Evolutionary conservation across 1,284 basidiomycete genomes (phyloP), one percentile per base, ranked within the genome.

Genomic region (Pisolithus thermaeus): DNA sequence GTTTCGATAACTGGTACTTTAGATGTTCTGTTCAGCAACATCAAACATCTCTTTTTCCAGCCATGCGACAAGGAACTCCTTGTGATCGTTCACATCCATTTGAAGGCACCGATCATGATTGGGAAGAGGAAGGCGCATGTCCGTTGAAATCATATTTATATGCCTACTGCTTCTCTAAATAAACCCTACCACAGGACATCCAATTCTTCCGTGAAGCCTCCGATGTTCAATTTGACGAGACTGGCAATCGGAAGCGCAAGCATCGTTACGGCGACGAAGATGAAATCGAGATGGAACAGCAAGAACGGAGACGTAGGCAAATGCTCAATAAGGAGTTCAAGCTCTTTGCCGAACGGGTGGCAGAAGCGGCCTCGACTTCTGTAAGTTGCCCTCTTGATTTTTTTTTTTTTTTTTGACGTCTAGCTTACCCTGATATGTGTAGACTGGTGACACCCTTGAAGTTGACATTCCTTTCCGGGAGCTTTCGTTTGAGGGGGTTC

Each of bases 41-140:
- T 99, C 74, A 97, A 97, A 71, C 97, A 99, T 70, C 76, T 99
- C 23, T 97, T 99, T 75, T 99, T 98, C 82, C 97, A 98, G 67
- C 95, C 97, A 6, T 98, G 96, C 65, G 97, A 99, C 60, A 88
- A 93, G 61, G 97, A 99, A 70, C 75, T 99, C 43, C 80, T 98
- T 54, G 96, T 97, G 48, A 88, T 99, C 54, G 82, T 98, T 32
- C 97, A 99, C 67, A 73, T 97, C 50, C 92, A 99, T 68, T 79
- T 99, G 55, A 97, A 87, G 70, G 84, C 93, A 2, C 97, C 97
- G 3, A 99, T 99, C 69, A 95, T 99, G 81, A 90, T 99, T 59
- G 96, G 97, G 57, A 99, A 99, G 79, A 96, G 94, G 73, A 99
- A 99, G 72, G 88, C 95, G 18, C 90, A 89, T 58, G 90, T 90